A percentile compares a stretch with the other conserved stretches of the same genome.
These are phyloP conservation scores for Austroboletus festivus DNA, from an alignment of 768 basidiomycete species.

Conservation along the genomic window DNA sequence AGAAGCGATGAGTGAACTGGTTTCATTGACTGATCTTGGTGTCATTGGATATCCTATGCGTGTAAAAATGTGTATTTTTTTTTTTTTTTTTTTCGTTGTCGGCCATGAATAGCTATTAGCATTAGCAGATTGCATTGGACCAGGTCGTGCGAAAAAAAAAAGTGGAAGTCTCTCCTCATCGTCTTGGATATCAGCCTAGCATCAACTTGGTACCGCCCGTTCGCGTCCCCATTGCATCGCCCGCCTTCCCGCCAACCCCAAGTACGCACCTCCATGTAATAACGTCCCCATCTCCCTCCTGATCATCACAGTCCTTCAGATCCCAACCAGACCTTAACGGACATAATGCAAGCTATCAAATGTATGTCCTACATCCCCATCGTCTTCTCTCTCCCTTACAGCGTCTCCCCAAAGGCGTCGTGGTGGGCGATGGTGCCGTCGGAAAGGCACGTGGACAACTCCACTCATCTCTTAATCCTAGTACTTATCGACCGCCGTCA, in stretches of 20 bases:
- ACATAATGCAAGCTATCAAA: constrained; percentile 85
- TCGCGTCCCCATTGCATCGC: constrained; percentile 8
- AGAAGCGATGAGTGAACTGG: constrained; percentile 27
- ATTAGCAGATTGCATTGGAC: background rate
- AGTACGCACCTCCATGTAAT: constrained; percentile 5
- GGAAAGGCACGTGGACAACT: constrained; percentile 70
- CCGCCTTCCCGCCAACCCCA: background rate
- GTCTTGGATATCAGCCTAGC: constrained; percentile 26
- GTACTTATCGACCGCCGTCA: constrained; percentile 33
- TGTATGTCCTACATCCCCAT: constrained; percentile 47
- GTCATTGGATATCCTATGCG: constrained; percentile 28
- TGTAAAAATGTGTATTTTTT: constrained; percentile 31
- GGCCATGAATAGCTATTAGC: no score
- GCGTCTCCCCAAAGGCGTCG: constrained; percentile 66
- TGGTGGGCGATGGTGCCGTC: constrained; percentile 97
- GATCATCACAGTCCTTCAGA: constrained; percentile 15
- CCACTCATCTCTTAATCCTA: background rate
- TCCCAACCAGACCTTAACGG: constrained; percentile 14
- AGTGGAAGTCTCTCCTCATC: constrained; percentile 14
- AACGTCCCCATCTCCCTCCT: constrained; percentile 10
- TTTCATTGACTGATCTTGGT: constrained; percentile 7
- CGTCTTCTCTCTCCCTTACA: constrained; percentile 30
- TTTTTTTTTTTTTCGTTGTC: constrained; percentile 11
- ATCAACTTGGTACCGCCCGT: constrained; percentile 22
- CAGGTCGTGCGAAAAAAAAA: constrained; percentile 24